These are phyloP conservation scores for Solanum dulcamara DNA, from an alignment of 257 asterid species.

Conservation along the genomic window DNA sequence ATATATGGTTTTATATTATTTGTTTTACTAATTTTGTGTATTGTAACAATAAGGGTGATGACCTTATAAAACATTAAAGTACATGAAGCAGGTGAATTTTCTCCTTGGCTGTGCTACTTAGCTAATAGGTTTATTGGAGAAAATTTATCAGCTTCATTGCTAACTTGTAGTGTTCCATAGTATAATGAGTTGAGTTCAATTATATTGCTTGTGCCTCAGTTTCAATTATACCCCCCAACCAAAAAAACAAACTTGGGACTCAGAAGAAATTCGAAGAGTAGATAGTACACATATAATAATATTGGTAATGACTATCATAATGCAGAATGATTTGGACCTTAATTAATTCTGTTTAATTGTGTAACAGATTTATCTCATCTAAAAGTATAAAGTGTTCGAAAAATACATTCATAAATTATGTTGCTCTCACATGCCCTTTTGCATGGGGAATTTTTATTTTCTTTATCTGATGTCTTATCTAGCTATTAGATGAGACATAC, in stretches of 20 bases:
- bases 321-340: no score
- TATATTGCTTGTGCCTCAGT: no score
- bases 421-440: neutral
- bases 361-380: neutral
- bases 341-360: no score
- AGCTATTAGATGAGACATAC: no score
- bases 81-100: slow-evolving; percentile 58
- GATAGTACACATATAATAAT: no score
- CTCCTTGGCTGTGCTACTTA: slow-evolving; percentile 8
- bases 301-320: no score
- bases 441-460: neutral
- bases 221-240: no score
- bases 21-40: neutral
- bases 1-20: neutral
- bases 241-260: no score
- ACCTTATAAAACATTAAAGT: slow-evolving; percentile 3
- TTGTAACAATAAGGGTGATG: slow-evolving; percentile 15
- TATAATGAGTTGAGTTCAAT: neutral
- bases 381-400: neutral
- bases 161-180: neutral
- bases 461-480: neutral
- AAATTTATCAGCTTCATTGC: slow-evolving; percentile 59
- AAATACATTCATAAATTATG: neutral
- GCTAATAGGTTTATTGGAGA: slow-evolving; percentile 3
- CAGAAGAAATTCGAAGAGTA: no score